Percentiles rank a stretch among this genome's conserved stretches.
phyloP scores from a whole-genome alignment of 2,329 filamentous ascomycete genomes.

The Lachnellula hyalina region DNA sequence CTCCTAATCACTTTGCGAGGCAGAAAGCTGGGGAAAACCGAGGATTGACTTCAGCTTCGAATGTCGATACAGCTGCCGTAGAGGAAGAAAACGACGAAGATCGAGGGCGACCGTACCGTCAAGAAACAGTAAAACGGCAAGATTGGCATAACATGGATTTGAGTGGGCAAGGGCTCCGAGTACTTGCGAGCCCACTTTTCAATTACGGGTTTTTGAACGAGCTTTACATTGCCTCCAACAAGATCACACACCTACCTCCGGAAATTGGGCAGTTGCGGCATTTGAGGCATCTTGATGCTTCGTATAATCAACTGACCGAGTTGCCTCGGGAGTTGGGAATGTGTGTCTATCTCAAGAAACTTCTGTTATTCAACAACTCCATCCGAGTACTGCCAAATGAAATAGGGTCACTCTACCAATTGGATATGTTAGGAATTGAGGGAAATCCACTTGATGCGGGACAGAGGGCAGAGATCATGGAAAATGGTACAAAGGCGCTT shows the following conservation, averaged over 20 bases:
- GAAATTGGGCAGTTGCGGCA: constrained; percentile 78
- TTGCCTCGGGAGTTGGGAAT: constrained; percentile 91
- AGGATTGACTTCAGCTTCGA: constrained; percentile 46
- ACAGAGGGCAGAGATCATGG: constrained; percentile 75
- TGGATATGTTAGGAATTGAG: constrained; percentile 87
- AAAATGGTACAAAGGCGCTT: constrained; percentile 79
- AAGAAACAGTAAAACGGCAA: constrained; percentile 65
- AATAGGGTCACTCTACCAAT: constrained; percentile 78
- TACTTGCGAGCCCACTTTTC: constrained; percentile 75
- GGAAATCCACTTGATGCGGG: constrained; percentile 79
- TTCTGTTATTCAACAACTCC: constrained; percentile 86
- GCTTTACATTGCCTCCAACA: constrained; percentile 91
- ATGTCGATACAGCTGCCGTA: constrained; percentile 37
- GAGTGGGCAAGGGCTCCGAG: constrained; percentile 89
- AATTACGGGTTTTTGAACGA: constrained; percentile 84
- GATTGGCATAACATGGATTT: constrained; percentile 93
- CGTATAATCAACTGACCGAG: constrained; percentile 76
- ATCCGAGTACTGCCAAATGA: constrained; percentile 78
- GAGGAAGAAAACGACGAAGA: constrained; percentile 51
- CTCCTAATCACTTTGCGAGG: constrained; percentile 66
- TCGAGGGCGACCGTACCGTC: constrained; percentile 54
- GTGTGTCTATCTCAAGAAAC: constrained; percentile 84
- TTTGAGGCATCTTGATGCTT: constrained; percentile 78
- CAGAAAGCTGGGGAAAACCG: constrained; percentile 66
- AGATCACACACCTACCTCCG: constrained; percentile 72